phyloP scores from a whole-genome alignment of 108 stramenopile genomes.

The Skeletonema tropicum region DNA sequence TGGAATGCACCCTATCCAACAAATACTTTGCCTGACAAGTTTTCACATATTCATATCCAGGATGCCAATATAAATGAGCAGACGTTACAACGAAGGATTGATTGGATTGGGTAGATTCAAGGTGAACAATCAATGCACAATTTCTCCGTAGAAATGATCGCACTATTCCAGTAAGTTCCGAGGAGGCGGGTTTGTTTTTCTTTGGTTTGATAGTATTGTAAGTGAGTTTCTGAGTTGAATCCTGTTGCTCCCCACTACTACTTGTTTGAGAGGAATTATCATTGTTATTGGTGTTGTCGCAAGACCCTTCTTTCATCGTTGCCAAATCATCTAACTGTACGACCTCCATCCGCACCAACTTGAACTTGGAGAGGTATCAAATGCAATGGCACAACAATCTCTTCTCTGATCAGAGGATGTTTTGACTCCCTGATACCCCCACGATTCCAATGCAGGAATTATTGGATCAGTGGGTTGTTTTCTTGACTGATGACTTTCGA shows the following conservation, averaged over 20 bases:
- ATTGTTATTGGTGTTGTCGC: no score
- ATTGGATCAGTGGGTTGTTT: slow-evolving; percentile 33
- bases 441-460: slow-evolving; percentile 36
- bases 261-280: neutral
- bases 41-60: slow-evolving; percentile 84
- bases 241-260: neutral
- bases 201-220: slow-evolving; percentile 32
- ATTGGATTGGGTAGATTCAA: slow-evolving; percentile 28
- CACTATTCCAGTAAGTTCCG: slow-evolving; percentile 63
- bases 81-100: slow-evolving; percentile 62
- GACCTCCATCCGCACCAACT: slow-evolving; percentile 41
- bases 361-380: slow-evolving; percentile 50
- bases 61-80: slow-evolving; percentile 90
- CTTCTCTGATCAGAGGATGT: slow-evolving; percentile 64
- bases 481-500: no score
- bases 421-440: slow-evolving; percentile 59
- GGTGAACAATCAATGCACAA: slow-evolving; percentile 63
- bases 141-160: slow-evolving; percentile 75
- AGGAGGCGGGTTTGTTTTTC: slow-evolving; percentile 45
- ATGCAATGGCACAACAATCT: slow-evolving; percentile 78
- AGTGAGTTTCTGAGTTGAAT: slow-evolving; percentile 5
- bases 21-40: slow-evolving; percentile 66
- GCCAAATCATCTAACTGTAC: slow-evolving; percentile 85
- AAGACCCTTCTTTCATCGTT: slow-evolving; percentile 30
- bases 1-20: slow-evolving; percentile 61